phyloP scores from a whole-genome alignment of 345 rosid species.

The Orychophragmus violaceus region DNA sequence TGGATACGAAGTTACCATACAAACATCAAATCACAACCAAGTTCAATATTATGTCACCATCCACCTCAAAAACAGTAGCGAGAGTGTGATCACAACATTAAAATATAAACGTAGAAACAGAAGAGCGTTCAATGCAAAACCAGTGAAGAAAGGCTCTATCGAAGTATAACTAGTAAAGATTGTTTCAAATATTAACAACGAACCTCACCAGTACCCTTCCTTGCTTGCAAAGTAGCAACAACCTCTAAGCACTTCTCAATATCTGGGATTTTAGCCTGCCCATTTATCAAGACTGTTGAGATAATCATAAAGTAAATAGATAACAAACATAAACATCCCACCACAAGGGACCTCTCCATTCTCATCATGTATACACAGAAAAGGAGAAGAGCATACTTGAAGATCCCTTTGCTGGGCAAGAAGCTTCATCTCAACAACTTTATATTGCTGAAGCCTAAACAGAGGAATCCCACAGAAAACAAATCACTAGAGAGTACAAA shows the following conservation, averaged over 20 bases:
- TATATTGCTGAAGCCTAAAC: no score
- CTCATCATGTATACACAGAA: background rate
- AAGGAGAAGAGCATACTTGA: slow-evolving; percentile 8
- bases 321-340: background rate
- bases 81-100: background rate
- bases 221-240: slow-evolving; percentile 75
- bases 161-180: background rate
- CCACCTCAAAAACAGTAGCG: background rate
- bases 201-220: slow-evolving; percentile 85
- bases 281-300: background rate
- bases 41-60: background rate
- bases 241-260: slow-evolving; percentile 84
- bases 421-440: no score
- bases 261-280: slow-evolving; percentile 86
- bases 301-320: background rate
- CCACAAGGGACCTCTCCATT: background rate
- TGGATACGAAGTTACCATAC: background rate
- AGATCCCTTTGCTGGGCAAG: no score
- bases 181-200: slow-evolving; percentile 23
- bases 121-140: background rate
- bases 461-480: no score
- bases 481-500: no score
- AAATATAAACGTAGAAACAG: background rate
- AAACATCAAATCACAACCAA: slow-evolving; percentile 10
- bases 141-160: background rate